Base-by-base conservation (phyloP, 2,329 filamentous ascomycete species). In the Coniosporium uncinatum region DNA sequence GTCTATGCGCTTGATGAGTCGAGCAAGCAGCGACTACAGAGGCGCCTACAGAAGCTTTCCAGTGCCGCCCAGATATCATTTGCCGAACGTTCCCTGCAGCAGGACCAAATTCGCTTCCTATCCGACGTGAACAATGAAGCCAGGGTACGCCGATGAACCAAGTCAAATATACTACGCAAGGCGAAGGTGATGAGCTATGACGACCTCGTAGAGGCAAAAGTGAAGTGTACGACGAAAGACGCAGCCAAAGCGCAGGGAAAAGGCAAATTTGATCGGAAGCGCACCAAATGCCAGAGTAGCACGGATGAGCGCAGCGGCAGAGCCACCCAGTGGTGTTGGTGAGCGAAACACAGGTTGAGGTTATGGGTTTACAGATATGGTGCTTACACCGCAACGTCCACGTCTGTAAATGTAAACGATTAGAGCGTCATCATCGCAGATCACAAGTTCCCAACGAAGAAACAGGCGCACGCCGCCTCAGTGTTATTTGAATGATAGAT, bases 61-160 rank as follows among this genome's bases (percentile, higher is more conserved):
- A 37, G 46, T 36, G 52, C 53, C 32, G 43, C 47, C 45, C 38
- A 53, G 45, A 47, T 37, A 20, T 49, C 39, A 21, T 44, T 51
- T 46, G 45, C 48, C 29, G 21, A 51, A 40, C 22, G 34, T 37
- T 41, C n/a, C n/a, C n/a, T n/a, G n/a, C n/a, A n/a, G n/a, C n/a
- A n/a, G n/a, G n/a, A n/a, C n/a, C 49, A 49, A 42, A 56, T 48
- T 42, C 34, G 41, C 40, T 52, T 56, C 48, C 50, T 58, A 27
- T 31, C 39, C 22, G 46, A 43, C 42, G 49, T 49, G 16, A 50
- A 54, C 42, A 51, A 56, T 42, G 50, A 55, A 49, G 47, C 47
- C 32, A 56, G 52, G 48, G 42, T 39, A 39, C 46, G 48, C 27
- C 43, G 49, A 39, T 44, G 44, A 27, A 51, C 51, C 24, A 52